These are phyloP conservation scores for Oropetium thomaeum DNA, from an alignment of 176 grass and related monocot species.

Conservation along the genomic window DNA sequence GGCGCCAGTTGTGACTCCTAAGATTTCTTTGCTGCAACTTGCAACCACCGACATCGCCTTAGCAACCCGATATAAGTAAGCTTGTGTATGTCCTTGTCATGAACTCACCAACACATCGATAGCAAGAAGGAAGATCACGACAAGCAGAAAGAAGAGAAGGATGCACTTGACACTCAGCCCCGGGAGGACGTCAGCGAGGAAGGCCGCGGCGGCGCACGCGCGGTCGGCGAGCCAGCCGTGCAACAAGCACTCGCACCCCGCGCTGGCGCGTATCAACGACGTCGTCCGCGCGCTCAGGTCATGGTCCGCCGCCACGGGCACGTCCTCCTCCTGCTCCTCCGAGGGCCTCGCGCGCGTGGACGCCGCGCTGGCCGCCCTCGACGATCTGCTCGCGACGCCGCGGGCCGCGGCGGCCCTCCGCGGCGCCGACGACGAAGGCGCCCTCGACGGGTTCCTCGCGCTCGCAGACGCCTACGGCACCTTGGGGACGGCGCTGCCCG, in stretches of 20 bases:
- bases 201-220: not conserved
- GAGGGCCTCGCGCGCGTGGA: conserved; percentile 39
- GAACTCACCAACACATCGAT: not conserved
- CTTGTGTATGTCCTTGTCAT: not conserved
- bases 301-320: conserved; percentile 12
- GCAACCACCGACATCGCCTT: not conserved
- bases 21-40: conserved; percentile 8
- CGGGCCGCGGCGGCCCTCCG: conserved; percentile 30
- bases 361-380: conserved; percentile 25
- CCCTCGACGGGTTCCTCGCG: conserved; percentile 57
- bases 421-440: not conserved
- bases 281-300: conserved; percentile 17
- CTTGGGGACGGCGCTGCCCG: conserved; percentile 38
- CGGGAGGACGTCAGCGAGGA: conserved; percentile 4
- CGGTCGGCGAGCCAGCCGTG: conserved; percentile 49
- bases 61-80: conserved; percentile 28
- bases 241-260: conserved; percentile 40
- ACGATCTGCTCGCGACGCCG: conserved; percentile 44
- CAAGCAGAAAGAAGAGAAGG: no score
- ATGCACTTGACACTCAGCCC: conserved; percentile 34
- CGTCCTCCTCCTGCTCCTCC: not conserved
- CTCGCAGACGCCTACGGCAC: conserved; percentile 66
- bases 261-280: conserved; percentile 28
- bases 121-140: not conserved
- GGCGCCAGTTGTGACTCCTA: not conserved